A percentile compares a stretch with the other conserved stretches of the same genome.
Conservation (phyloP, 768 basidiomycete genomes). For the Sistotremastrum suecicum region DNA sequence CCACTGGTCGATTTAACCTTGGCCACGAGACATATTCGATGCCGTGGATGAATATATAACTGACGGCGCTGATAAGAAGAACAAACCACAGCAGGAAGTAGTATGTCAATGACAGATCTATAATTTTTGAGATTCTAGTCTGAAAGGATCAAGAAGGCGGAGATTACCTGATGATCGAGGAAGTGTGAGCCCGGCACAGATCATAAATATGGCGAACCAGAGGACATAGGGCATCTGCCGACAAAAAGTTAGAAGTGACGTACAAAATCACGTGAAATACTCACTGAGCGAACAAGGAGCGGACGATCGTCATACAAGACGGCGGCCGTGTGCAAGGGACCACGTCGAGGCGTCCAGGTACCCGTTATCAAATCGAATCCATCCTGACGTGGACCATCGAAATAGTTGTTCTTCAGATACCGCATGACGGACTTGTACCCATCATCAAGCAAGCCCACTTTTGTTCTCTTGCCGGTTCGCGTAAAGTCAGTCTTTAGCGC, state of each 20-base stretch:
- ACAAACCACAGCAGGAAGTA: slow-evolving; percentile 75
- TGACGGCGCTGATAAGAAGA: slow-evolving; percentile 42
- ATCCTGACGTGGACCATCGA: slow-evolving; percentile 92
- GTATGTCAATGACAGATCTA: slow-evolving; percentile 76
- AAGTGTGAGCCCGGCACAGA: slow-evolving; percentile 71
- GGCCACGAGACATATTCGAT: slow-evolving; percentile 96
- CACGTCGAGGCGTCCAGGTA: slow-evolving; percentile 72
- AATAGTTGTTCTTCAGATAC: slow-evolving; percentile 92
- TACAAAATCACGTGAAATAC: slow-evolving; percentile 14
- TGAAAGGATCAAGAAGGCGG: neutral
- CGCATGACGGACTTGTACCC: slow-evolving; percentile 71
- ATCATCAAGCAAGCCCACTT: slow-evolving; percentile 68
- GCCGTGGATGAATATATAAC: slow-evolving; percentile 73
- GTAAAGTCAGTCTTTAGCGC: slow-evolving; percentile 97
- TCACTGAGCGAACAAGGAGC: slow-evolving; percentile 69
- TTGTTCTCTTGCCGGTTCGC: slow-evolving; percentile 79
- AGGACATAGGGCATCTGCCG: slow-evolving; percentile 71
- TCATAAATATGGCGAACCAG: slow-evolving; percentile 76
- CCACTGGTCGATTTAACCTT: slow-evolving; percentile 58
- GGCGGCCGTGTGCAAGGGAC: slow-evolving; percentile 32
- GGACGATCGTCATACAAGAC: slow-evolving; percentile 69
- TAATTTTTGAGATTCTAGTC: slow-evolving; percentile 2
- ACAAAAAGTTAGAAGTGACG: neutral
- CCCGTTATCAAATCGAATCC: slow-evolving; percentile 93
- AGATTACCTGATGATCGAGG: slow-evolving; percentile 75